These are phyloP conservation scores for Oenanthe javanica DNA, from an alignment of 140 eudicot species.

Conservation along the genomic window DNA sequence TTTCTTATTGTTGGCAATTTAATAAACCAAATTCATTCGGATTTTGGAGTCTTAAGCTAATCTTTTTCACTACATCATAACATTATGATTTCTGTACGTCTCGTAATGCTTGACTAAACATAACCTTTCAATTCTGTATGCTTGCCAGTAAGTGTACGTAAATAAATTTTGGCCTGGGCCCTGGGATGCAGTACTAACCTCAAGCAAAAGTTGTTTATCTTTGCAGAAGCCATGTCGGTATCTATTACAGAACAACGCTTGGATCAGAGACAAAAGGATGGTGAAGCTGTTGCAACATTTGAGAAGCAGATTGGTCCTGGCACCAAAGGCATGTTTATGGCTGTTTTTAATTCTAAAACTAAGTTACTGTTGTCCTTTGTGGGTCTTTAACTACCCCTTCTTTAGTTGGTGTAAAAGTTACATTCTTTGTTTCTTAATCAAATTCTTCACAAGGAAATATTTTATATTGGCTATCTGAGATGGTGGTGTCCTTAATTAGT, in stretches of 20 bases:
- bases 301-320: neutral
- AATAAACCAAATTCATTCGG: neutral
- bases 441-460: conserved; percentile 11
- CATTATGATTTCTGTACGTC: neutral
- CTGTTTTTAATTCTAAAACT: neutral
- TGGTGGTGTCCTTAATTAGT: neutral
- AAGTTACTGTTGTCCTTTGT: neutral
- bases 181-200: neutral
- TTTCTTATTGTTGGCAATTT: neutral
- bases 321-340: conserved; percentile 5
- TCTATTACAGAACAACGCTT: neutral
- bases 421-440: neutral
- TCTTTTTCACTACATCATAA: neutral
- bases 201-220: neutral
- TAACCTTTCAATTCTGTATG: no score
- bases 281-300: neutral
- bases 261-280: neutral
- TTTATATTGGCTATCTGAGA: neutral
- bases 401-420: neutral
- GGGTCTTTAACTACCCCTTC: neutral
- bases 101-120: no score
- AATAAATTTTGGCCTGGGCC: neutral
- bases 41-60: neutral
- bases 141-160: neutral
- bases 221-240: neutral